A percentile compares a stretch with the other conserved stretches of the same genome.
Conservation (phyloP, 2,329 filamentous ascomycete species). For the Paraphoma sp. region DNA sequence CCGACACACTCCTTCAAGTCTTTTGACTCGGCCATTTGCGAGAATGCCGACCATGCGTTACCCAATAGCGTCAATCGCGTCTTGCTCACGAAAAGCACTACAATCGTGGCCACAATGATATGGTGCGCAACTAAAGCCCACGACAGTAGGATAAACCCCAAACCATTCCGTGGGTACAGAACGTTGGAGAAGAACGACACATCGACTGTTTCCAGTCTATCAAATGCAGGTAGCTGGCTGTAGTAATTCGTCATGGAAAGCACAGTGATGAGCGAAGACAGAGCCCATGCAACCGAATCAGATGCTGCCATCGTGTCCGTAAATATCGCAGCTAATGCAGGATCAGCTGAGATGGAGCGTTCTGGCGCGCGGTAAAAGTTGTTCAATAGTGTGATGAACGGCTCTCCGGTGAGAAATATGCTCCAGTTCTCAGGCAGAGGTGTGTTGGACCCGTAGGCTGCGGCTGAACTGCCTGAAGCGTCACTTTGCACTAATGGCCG, state of each 20-base stretch:
- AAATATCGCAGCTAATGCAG: constrained; percentile 11
- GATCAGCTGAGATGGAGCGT: constrained; percentile 9
- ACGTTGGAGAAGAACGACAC: constrained; percentile 11
- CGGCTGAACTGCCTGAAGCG: constrained; percentile 4
- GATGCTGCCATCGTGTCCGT: background rate
- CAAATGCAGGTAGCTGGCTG: constrained; percentile 15
- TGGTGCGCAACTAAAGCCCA: constrained; percentile 7
- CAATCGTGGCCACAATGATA: background rate
- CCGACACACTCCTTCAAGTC: constrained; percentile 1
- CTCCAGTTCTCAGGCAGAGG: constrained; percentile 8
- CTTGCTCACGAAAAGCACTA: constrained; percentile 8
- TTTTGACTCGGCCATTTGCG: constrained; percentile 8
- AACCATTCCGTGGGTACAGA: constrained; percentile 4
- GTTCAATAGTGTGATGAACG: constrained; percentile 1
- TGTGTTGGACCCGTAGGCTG: background rate
- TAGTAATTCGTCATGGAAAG: constrained; percentile 16
- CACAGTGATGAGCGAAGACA: constrained; percentile 16
- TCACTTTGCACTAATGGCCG: constrained; percentile 11
- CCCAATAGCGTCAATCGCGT: constrained; percentile 12
- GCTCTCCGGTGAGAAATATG: constrained; percentile 5
- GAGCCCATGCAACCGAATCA: constrained; percentile 8
- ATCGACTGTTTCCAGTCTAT: constrained; percentile 1
- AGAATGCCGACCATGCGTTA: constrained; percentile 11
- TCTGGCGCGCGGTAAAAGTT: background rate
- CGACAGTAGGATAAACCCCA: constrained; percentile 5